These are phyloP conservation scores for Blastomyces silverae DNA, from an alignment of 2,329 filamentous ascomycete genomes.

Conservation along the genomic window DNA sequence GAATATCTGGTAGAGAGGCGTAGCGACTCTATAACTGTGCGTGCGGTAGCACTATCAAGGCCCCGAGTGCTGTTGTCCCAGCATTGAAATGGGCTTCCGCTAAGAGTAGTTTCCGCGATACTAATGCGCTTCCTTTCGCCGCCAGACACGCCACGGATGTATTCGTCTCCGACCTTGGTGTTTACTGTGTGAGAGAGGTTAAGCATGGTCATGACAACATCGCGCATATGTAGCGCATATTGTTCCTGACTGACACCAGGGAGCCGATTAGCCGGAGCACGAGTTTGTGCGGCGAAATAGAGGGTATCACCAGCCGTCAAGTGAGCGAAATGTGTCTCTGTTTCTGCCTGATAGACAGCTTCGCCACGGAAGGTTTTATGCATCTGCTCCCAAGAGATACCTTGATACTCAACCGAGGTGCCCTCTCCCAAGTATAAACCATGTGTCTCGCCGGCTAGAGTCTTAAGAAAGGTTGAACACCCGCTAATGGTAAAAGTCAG, in stretches of 20 bases:
- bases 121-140: constrained; percentile 74
- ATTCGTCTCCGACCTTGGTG: constrained; percentile 76
- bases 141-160: constrained; percentile 72
- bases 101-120: constrained; percentile 76
- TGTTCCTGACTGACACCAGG: constrained; percentile 44
- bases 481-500: constrained; percentile 23
- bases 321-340: constrained; percentile 78
- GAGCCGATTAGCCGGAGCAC: constrained; percentile 68
- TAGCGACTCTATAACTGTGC: constrained; percentile 62
- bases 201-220: constrained; percentile 43
- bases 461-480: constrained; percentile 80
- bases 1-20: constrained; percentile 77
- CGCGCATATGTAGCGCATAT: constrained; percentile 40
- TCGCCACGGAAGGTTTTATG: constrained; percentile 66
- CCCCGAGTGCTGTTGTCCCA: constrained; percentile 72
- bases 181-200: constrained; percentile 60
- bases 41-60: constrained; percentile 60
- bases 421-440: constrained; percentile 65
- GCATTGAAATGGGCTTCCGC: constrained; percentile 61
- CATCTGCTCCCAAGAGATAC: constrained; percentile 28
- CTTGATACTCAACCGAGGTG: constrained; percentile 74
- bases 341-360: constrained; percentile 78
- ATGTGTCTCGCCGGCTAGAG: constrained; percentile 76
- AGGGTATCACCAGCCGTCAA: constrained; percentile 83
- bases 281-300: constrained; percentile 75